Percentiles rank a stretch among this genome's conserved stretches.
phyloP scores from a whole-genome alignment of 495 filamentous ascomycete genomes.

The Neurospora sp. region DNA sequence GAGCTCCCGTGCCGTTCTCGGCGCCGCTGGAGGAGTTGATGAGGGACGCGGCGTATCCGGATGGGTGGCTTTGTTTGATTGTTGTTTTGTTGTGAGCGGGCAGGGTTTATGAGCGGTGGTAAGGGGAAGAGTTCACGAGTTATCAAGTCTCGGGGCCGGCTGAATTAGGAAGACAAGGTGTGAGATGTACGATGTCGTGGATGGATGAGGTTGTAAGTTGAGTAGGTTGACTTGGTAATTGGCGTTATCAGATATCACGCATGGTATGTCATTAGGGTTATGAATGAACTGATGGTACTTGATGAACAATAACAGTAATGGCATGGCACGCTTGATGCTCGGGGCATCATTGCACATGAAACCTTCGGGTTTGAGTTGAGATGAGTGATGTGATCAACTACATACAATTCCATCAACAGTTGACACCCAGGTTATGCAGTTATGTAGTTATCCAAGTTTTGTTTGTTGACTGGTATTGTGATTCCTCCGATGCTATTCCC shows the following conservation, averaged over 20 bases:
- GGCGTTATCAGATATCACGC: background rate
- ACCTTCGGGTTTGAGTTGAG: background rate
- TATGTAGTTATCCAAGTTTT: too few species aligned
- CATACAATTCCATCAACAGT: background rate
- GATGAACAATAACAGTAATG: too few species aligned
- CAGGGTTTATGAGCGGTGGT: background rate
- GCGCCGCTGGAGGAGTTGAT: constrained; percentile 82
- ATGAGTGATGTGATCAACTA: background rate
- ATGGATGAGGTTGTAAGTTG: background rate
- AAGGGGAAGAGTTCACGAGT: too few species aligned
- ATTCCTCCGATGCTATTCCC: too few species aligned
- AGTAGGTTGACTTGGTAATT: background rate
- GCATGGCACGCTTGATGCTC: background rate
- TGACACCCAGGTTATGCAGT: too few species aligned
- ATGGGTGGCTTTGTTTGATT: constrained; percentile 84
- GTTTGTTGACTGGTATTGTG: too few species aligned
- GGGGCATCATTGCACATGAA: background rate
- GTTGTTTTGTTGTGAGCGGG: constrained; percentile 54
- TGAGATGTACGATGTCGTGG: too few species aligned
- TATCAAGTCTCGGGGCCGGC: too few species aligned
- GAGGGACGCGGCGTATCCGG: constrained; percentile 70
- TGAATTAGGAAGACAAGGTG: too few species aligned
- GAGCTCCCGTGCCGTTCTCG: constrained; percentile 69
- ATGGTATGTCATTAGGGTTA: background rate
- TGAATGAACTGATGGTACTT: background rate